These are phyloP conservation scores for Vitis rupestris DNA, from an alignment of 164 flowering plant species.

Conservation along the genomic window DNA sequence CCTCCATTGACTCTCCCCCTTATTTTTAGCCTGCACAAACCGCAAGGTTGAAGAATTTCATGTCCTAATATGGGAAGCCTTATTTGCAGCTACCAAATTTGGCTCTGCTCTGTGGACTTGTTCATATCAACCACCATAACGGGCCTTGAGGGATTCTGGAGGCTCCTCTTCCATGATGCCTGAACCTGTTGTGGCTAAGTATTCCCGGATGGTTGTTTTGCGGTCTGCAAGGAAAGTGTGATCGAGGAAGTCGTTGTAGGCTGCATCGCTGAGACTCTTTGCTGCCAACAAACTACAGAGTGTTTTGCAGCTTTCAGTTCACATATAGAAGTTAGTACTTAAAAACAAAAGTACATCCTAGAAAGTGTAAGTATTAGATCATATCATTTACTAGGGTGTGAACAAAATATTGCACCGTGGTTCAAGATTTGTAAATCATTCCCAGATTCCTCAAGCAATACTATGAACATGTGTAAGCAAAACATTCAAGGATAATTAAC, in stretches of 20 bases:
- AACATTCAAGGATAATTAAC: not conserved
- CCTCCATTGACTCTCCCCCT: too few relatives aligned
- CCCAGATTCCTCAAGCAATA: not conserved
- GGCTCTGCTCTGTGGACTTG: too few relatives aligned
- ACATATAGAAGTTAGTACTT: not conserved
- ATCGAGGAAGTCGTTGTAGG: conserved; percentile 77
- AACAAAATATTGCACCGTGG: too few relatives aligned
- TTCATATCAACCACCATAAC: conserved; percentile 68
- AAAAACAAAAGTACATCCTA: too few relatives aligned
- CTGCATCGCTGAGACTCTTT: conserved; percentile 56
- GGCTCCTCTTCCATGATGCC: conserved; percentile 97
- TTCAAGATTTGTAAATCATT: not conserved
- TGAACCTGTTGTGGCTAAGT: conserved; percentile 63
- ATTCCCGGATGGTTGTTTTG: conserved; percentile 64
- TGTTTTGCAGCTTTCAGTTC: not conserved
- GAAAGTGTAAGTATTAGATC: too few relatives aligned
- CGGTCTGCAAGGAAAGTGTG: conserved; percentile 88
- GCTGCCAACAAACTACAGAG: conserved; percentile 81
- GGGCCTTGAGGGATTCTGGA: conserved; percentile 63
- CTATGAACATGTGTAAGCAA: too few relatives aligned
- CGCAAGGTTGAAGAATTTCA: too few relatives aligned
- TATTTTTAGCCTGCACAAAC: too few relatives aligned
- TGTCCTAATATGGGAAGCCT: too few relatives aligned
- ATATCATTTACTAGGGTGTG: too few relatives aligned
- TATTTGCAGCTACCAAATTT: too few relatives aligned